Base-by-base conservation (phyloP, 345 rosid genomes). In the Arabidopsis arenosa region DNA sequence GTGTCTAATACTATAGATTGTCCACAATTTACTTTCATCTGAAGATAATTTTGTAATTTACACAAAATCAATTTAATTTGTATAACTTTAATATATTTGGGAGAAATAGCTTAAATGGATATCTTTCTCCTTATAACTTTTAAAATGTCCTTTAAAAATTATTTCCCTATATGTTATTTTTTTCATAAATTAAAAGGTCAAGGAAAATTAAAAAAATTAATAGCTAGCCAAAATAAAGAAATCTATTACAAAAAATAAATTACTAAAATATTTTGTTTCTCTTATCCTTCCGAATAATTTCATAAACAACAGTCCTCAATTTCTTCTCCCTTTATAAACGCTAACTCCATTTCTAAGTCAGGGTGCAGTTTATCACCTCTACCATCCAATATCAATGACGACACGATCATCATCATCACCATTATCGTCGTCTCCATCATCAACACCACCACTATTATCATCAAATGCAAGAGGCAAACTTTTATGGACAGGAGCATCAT, bases 261-360 rank as follows among this genome's bases (percentile, higher is more conserved):
- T 28, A 28, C 4, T 28, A 28, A 3, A 28, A 28, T 28, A 28
- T 28, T 28, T 28, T 28, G 4, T 28, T 28, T 28, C 26, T 28
- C 32, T 28, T 28, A 28, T 28, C 4, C 32, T 28, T 28, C 32
- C 32, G 32, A 28, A 4, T 28, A 4, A 28, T 28, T 54, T 54
- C 59, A 60, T 48, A 60, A 69, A 59, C 36, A 62, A 12, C 28
- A 36, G 5, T 9, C 17, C 30, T 41, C 9, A 39, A 7, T 68
- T 53, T 55, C 45, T 21, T 30, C 1, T 23, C 32, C 5, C 15
- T 21, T 35, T 35, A 17, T 35, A 17, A 35, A 47, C n/a, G 5
- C 23, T n/a, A 35, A 59, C 11, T 52, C 36, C 17, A 68, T 43
- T 54, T 45, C 9, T 45, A 35, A 17, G 64, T 59, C n/a, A 59